Evolutionary conservation across 2,329 filamentous ascomycete species (phyloP).

Genomic region (Geosmithia morbida): DNA sequence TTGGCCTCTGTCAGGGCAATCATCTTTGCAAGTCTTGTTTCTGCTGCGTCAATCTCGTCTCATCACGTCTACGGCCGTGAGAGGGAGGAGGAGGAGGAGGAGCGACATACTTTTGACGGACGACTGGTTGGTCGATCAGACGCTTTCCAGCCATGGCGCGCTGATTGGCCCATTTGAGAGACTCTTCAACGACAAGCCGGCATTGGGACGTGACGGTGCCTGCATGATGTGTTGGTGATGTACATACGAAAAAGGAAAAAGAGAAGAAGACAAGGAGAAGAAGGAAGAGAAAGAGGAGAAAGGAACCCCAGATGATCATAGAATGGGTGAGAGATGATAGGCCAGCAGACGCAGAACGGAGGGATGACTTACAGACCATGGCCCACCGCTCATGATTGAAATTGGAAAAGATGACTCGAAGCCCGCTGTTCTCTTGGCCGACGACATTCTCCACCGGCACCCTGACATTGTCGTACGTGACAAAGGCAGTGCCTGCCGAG

Average conservation of each 20-base stretch:
- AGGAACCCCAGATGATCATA: no score
- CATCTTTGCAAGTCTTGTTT: slow-evolving; percentile 63
- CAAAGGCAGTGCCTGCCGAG: slow-evolving; percentile 61
- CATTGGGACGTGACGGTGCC: slow-evolving; percentile 47
- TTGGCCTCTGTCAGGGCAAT: slow-evolving; percentile 70
- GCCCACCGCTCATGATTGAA: slow-evolving; percentile 81
- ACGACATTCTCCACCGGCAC: slow-evolving; percentile 67
- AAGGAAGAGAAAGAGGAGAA: no score
- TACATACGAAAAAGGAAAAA: not conserved
- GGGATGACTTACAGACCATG: slow-evolving; percentile 54
- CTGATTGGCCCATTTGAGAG: slow-evolving; percentile 79
- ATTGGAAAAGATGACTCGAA: slow-evolving; percentile 71
- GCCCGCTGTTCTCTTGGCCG: slow-evolving; percentile 74
- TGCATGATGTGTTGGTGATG: slow-evolving; percentile 5
- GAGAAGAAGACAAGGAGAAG: not conserved
- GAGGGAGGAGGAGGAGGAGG: not conserved
- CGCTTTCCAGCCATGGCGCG: slow-evolving; percentile 72
- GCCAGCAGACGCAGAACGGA: no score
- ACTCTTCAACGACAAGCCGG: slow-evolving; percentile 65
- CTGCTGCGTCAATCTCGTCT: not conserved
- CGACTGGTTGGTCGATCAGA: slow-evolving; percentile 70
- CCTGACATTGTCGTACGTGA: slow-evolving; percentile 78
- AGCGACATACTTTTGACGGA: slow-evolving; percentile 54
- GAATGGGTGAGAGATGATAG: no score
- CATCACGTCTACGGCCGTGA: no score